phyloP scores from a whole-genome alignment of 495 filamentous ascomycete species.

The Neurospora sp. region DNA sequence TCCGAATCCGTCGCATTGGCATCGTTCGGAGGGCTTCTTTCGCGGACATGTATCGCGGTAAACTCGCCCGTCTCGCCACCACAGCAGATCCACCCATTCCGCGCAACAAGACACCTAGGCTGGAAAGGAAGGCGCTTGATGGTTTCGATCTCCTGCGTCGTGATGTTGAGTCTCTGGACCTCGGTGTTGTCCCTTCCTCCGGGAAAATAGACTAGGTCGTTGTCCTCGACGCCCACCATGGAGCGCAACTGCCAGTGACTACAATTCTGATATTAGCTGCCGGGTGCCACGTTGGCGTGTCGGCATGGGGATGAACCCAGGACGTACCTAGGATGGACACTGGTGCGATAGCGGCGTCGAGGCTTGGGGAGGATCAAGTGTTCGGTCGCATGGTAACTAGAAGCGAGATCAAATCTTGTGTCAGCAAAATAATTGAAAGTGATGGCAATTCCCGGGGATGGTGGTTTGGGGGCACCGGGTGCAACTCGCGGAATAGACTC shows the following conservation, averaged over 20 bases:
- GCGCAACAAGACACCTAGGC: conserved; percentile 74
- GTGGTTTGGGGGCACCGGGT: neutral
- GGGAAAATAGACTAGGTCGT: conserved; percentile 74
- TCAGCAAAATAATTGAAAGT: neutral
- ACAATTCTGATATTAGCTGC: conserved; percentile 2
- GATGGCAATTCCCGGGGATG: neutral
- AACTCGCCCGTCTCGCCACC: conserved; percentile 84
- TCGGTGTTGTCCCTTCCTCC: conserved; percentile 46
- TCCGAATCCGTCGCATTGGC: conserved; percentile 42
- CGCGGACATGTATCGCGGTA: conserved; percentile 58
- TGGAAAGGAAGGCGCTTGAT: conserved; percentile 72
- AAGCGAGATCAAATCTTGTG: neutral
- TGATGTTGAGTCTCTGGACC: conserved; percentile 63
- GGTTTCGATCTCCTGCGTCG: conserved; percentile 60
- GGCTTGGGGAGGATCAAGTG: conserved; percentile 52
- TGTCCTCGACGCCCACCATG: conserved; percentile 70
- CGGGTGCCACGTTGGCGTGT: conserved; percentile 3
- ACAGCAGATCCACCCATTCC: conserved; percentile 78
- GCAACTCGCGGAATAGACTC: neutral
- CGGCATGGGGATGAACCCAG: conserved; percentile 5
- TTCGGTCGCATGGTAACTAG: conserved; percentile 37
- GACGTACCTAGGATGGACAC: conserved; percentile 64
- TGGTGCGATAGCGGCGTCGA: conserved; percentile 64
- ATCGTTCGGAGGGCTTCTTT: conserved; percentile 16
- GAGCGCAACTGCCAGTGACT: conserved; percentile 92